Evolutionary conservation across 1,139 yeast genomes (phyloP).

Genomic region (Tardiomyces digboiensis): DNA sequence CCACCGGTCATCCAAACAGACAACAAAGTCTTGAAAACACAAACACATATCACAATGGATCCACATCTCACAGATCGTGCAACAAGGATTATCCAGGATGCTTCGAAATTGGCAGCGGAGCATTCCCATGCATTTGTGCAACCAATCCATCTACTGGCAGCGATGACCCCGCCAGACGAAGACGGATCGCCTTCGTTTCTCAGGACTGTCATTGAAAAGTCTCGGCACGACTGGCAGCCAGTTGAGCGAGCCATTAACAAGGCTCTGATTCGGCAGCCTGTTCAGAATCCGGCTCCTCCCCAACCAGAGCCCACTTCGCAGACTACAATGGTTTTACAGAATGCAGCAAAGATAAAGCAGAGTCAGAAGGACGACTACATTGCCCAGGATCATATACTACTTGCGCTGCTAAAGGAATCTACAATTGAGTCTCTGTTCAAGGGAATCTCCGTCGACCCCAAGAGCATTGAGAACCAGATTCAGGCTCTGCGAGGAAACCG

Average conservation of each 20-base stretch:
- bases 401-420: slow-evolving; percentile 76
- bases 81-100: slow-evolving; percentile 64
- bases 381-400: slow-evolving; percentile 88
- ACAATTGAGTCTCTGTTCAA: slow-evolving; percentile 66
- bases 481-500: slow-evolving; percentile 81
- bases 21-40: not conserved
- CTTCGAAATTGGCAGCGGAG: slow-evolving; percentile 74
- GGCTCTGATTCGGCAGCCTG: slow-evolving; percentile 74
- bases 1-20: not conserved
- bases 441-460: slow-evolving; percentile 59
- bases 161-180: slow-evolving; percentile 71
- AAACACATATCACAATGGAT: slow-evolving; percentile 15
- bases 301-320: slow-evolving; percentile 62
- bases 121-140: slow-evolving; percentile 74
- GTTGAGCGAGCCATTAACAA: slow-evolving; percentile 76
- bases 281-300: slow-evolving; percentile 81
- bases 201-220: slow-evolving; percentile 79
- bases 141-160: slow-evolving; percentile 87
- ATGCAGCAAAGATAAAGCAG: slow-evolving; percentile 64
- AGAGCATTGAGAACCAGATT: slow-evolving; percentile 72
- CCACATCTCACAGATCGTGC: slow-evolving; percentile 77
- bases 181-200: slow-evolving; percentile 66
- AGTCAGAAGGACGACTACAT: slow-evolving; percentile 87
- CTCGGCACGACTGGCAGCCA: slow-evolving; percentile 77
- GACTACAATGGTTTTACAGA: slow-evolving; percentile 57